Conservation (phyloP, 2,329 filamentous ascomycete genomes). For the Graphilbum fragrans region DNA sequence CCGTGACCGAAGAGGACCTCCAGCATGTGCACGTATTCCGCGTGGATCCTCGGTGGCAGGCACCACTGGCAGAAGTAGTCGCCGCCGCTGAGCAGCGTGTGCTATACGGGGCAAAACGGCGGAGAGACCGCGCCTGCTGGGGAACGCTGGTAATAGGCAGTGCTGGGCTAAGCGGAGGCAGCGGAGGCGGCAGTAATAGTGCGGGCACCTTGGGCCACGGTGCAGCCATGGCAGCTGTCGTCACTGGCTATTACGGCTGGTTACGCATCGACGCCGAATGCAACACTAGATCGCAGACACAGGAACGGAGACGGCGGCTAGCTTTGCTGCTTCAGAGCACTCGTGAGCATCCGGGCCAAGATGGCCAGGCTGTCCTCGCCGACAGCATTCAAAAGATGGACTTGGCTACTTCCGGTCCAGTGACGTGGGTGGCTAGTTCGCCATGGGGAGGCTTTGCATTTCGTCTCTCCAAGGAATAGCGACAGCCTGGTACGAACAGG, state of each 20-base stretch:
- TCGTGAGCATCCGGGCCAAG: too few species aligned
- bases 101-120: slow-evolving; percentile 34
- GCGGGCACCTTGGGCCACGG: slow-evolving; percentile 8
- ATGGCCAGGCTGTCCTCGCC: slow-evolving; percentile 6
- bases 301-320: slow-evolving; percentile 17
- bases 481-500: too few species aligned
- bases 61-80: slow-evolving; percentile 18
- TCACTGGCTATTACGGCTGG: slow-evolving; percentile 37
- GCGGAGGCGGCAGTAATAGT: slow-evolving; percentile 18
- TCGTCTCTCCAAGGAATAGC: too few species aligned
- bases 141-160: slow-evolving; percentile 42
- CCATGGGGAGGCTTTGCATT: slow-evolving; percentile 33
- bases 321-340: slow-evolving; percentile 25
- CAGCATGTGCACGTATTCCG: slow-evolving; percentile 39
- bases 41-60: slow-evolving; percentile 18
- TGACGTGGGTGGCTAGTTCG: slow-evolving; percentile 34
- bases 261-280: slow-evolving; percentile 33
- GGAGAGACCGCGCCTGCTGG: slow-evolving; percentile 39
- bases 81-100: slow-evolving; percentile 32
- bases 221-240: slow-evolving; percentile 15
- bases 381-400: not conserved
- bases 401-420: slow-evolving; percentile 23
- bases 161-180: slow-evolving; percentile 10
- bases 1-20: slow-evolving; percentile 22
- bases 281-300: not conserved